A percentile compares a stretch with the other conserved stretches of the same genome.
phyloP scores from a whole-genome alignment of 805 yeast genomes.

The Yueomyces sinensis region DNA sequence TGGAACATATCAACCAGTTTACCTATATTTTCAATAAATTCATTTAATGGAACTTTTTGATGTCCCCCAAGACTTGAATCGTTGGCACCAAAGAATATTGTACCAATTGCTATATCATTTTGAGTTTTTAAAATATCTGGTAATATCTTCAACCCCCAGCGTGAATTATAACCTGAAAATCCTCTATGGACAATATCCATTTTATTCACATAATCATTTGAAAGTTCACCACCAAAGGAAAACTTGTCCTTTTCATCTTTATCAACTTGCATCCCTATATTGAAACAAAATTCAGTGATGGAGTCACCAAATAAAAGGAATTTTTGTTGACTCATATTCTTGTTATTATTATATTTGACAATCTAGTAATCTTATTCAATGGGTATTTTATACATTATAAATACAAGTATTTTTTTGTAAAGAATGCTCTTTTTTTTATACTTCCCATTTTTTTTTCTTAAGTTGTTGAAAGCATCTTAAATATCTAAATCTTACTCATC shows the following conservation, averaged over 20 bases:
- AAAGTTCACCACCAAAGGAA: slow-evolving; percentile 38
- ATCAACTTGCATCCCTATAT: slow-evolving; percentile 11
- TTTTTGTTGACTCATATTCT: not conserved
- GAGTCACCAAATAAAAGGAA: slow-evolving; percentile 3
- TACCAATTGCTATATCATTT: slow-evolving; percentile 30
- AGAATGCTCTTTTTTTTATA: too few species aligned
- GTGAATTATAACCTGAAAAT: slow-evolving; percentile 60
- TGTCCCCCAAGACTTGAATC: slow-evolving; percentile 40
- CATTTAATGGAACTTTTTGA: slow-evolving; percentile 38
- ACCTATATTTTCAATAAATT: slow-evolving; percentile 35
- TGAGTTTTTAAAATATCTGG: slow-evolving; percentile 40
- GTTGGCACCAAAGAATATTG: slow-evolving; percentile 72
- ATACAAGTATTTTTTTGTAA: too few species aligned
- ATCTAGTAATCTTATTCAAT: too few species aligned
- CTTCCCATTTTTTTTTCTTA: too few species aligned
- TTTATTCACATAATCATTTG: slow-evolving; percentile 40
- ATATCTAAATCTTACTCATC: too few species aligned
- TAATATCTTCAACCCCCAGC: slow-evolving; percentile 39
- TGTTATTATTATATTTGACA: not conserved
- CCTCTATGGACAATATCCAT: slow-evolving; percentile 67
- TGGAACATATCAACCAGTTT: slow-evolving; percentile 29
- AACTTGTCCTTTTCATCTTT: slow-evolving; percentile 26
- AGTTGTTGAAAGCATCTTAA: too few species aligned
- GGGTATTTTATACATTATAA: too few species aligned
- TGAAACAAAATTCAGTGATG: slow-evolving; percentile 3